phyloP scores from a whole-genome alignment of 805 yeast genomes.

The Tetrapisispora iriomotensis region DNA sequence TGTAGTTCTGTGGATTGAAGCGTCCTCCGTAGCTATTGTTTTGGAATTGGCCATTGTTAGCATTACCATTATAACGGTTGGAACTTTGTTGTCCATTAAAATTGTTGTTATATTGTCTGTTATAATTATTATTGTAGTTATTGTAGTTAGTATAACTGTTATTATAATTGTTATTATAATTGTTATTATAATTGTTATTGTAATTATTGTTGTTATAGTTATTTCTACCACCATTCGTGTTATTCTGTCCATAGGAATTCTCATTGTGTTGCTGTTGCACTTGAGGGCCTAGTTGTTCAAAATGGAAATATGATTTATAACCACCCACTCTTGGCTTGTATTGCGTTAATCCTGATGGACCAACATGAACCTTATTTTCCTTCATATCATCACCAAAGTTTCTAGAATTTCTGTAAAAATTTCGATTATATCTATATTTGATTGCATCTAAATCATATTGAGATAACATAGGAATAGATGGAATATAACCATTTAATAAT shows the following conservation, averaged over 20 bases:
- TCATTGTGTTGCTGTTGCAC: constrained; percentile 6
- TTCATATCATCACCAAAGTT: constrained; percentile 29
- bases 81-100: constrained; percentile 2
- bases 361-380: constrained; percentile 35
- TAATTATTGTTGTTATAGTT: neutral
- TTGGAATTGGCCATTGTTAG: neutral
- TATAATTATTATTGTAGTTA: neutral
- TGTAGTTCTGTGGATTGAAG: constrained; percentile 3
- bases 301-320: constrained; percentile 35
- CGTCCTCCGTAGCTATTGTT: constrained; percentile 2
- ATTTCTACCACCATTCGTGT: constrained; percentile 5
- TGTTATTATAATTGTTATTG: constrained; percentile 5
- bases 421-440: constrained; percentile 34
- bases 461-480: constrained; percentile 50
- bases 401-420: constrained; percentile 23
- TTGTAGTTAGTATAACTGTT: neutral
- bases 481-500: constrained; percentile 68
- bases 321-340: constrained; percentile 44
- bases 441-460: constrained; percentile 61
- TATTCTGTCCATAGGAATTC: constrained; percentile 12
- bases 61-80: constrained; percentile 1
- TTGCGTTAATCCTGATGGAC: constrained; percentile 39
- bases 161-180: constrained; percentile 6
- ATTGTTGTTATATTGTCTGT: constrained; percentile 1
- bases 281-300: constrained; percentile 24